Conservation (phyloP, 352 stramenopile species). For the Pythium graminicola region DNA sequence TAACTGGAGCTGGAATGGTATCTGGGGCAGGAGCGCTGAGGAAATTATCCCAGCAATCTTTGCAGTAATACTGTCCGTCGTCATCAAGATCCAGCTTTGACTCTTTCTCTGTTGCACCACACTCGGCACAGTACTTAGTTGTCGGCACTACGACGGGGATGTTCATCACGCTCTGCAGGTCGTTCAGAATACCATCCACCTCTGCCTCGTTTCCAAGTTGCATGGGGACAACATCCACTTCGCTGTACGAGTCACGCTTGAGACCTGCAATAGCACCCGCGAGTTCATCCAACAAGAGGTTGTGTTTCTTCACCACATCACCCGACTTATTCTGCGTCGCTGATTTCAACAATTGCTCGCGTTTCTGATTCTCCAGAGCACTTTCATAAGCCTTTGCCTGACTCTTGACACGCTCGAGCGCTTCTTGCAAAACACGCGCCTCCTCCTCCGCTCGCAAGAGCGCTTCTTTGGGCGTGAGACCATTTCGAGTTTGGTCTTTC, state of each 20-base stretch:
- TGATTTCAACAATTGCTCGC: constrained; percentile 56
- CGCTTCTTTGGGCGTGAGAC: constrained; percentile 53
- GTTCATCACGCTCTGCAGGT: constrained; percentile 74
- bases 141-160: constrained; percentile 70
- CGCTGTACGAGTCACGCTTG: constrained; percentile 68
- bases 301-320: constrained; percentile 72
- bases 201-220: constrained; percentile 55
- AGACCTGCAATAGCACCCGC: constrained; percentile 61
- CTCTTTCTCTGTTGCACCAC: constrained; percentile 66
- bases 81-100: constrained; percentile 74
- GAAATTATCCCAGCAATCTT: constrained; percentile 85
- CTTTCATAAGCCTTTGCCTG: constrained; percentile 85
- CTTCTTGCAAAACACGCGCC: constrained; percentile 68
- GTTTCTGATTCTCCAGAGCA: constrained; percentile 63
- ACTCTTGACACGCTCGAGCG: constrained; percentile 75
- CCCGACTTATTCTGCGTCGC: constrained; percentile 68
- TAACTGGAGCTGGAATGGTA: constrained; percentile 2
- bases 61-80: constrained; percentile 83
- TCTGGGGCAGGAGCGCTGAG: constrained; percentile 39
- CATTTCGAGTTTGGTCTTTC: constrained; percentile 23
- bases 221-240: constrained; percentile 58
- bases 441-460: constrained; percentile 63
- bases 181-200: constrained; percentile 62
- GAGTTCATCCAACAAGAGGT: constrained; percentile 77
- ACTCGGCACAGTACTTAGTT: constrained; percentile 76